Evolutionary conservation across 208 protist species (phyloP).

Genomic region (Leishmania arabica): DNA sequence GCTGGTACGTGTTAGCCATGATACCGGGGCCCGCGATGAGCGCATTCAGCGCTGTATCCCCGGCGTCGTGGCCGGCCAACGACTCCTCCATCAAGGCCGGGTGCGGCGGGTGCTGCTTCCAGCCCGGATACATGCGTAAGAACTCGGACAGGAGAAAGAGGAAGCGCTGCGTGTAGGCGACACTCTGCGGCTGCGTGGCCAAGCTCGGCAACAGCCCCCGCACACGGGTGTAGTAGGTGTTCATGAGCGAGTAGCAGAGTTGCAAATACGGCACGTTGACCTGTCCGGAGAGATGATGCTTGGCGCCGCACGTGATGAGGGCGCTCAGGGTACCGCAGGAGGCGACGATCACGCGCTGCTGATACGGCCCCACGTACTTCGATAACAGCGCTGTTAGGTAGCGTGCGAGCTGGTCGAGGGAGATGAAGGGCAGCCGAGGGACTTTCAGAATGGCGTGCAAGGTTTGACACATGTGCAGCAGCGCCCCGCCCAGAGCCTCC

Average conservation of each 20-base stretch:
- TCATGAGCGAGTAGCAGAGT: slow-evolving; percentile 87
- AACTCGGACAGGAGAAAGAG: slow-evolving; percentile 91
- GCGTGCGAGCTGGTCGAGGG: slow-evolving; percentile 55
- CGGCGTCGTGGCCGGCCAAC: not conserved
- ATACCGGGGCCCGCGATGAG: slow-evolving; percentile 65
- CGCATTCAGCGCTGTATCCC: slow-evolving; percentile 39
- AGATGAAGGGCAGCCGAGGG: slow-evolving; percentile 50
- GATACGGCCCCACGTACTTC: slow-evolving; percentile 80
- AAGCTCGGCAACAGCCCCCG: slow-evolving; percentile 50
- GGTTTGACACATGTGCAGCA: slow-evolving; percentile 61
- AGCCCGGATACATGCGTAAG: slow-evolving; percentile 80
- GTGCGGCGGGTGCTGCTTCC: slow-evolving; percentile 42
- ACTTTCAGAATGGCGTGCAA: slow-evolving; percentile 48
- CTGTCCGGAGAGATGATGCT: slow-evolving; percentile 37
- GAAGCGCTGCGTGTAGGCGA: slow-evolving; percentile 82
- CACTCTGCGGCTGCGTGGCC: slow-evolving; percentile 42
- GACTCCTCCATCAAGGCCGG: slow-evolving; percentile 31
- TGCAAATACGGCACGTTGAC: slow-evolving; percentile 71
- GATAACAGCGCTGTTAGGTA: slow-evolving; percentile 66
- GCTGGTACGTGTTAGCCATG: slow-evolving; percentile 66
- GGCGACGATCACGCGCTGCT: slow-evolving; percentile 79
- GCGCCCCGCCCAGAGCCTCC: slow-evolving; percentile 37
- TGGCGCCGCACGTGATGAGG: slow-evolving; percentile 72
- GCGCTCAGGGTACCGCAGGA: slow-evolving; percentile 63
- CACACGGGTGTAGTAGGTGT: slow-evolving; percentile 80